Percentiles rank a stretch among this genome's conserved stretches.
phyloP scores from a whole-genome alignment of 202 grass and related monocot genomes.

The Hordeum pubiflorum region DNA sequence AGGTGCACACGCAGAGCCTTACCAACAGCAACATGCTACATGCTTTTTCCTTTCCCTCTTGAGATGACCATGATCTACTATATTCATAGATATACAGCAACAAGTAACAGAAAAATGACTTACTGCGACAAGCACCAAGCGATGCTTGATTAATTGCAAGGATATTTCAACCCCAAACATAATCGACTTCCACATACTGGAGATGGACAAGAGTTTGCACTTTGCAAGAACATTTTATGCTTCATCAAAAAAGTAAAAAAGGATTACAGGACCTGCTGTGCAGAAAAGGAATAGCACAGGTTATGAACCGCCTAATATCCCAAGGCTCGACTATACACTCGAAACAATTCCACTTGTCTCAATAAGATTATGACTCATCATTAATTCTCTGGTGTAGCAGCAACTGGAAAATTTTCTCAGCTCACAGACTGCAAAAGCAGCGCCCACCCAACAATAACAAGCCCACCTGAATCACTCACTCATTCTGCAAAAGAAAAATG shows the following conservation, averaged over 20 bases:
- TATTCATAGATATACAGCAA: not conserved
- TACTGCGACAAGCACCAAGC: not conserved
- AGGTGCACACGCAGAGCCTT: too few relatives aligned
- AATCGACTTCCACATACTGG: constrained; percentile 15
- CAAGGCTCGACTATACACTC: constrained; percentile 34
- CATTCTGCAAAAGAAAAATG: constrained; percentile 22
- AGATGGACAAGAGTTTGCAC: not conserved
- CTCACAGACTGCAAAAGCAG: not conserved
- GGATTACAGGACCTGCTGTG: not conserved
- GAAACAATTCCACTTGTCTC: constrained; percentile 16
- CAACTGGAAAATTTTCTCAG: constrained; percentile 18
- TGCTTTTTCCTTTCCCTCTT: not conserved
- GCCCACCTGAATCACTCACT: constrained; percentile 23
- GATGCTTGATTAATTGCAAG: not conserved
- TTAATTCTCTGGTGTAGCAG: not conserved
- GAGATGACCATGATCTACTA: not conserved
- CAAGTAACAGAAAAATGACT: not conserved
- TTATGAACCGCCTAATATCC: constrained; percentile 4
- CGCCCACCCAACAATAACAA: not conserved
- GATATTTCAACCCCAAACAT: not conserved
- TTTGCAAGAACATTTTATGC: not conserved
- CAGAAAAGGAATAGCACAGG: constrained; percentile 1
- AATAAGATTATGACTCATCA: not conserved
- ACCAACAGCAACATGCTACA: too few relatives aligned
- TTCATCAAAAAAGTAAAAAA: not conserved